Percentiles rank a stretch among this genome's conserved stretches.
Conservation (phyloP, 805 yeast species). For the Barnettozyma salicaria region DNA sequence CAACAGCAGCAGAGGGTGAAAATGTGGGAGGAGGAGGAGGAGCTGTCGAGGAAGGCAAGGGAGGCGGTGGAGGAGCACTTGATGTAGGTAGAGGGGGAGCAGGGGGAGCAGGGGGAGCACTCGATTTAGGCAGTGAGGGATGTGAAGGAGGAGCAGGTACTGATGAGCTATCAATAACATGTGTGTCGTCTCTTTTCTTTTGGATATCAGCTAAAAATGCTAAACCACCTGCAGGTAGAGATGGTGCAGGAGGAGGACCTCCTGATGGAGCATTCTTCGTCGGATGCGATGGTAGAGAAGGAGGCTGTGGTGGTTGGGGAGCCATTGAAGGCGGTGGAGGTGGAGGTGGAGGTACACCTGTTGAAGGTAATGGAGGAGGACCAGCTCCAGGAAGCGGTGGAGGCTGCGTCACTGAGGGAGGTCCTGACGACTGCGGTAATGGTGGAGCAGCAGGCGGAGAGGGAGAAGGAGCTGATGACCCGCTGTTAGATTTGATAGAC, state of each 20-base stretch:
- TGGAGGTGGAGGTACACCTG: slow-evolving; percentile 23
- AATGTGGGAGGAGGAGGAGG: slow-evolving; percentile 19
- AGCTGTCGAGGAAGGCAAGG: no score
- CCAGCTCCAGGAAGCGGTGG: slow-evolving; percentile 21
- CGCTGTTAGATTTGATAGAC: slow-evolving; percentile 12
- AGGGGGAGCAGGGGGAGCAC: slow-evolving; percentile 17
- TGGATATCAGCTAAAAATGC: slow-evolving; percentile 58
- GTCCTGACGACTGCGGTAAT: slow-evolving; percentile 23
- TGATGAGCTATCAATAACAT: slow-evolving; percentile 45
- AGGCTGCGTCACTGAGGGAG: slow-evolving; percentile 11
- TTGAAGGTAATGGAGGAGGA: slow-evolving; percentile 19
- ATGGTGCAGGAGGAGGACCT: slow-evolving; percentile 12
- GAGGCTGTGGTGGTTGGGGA: slow-evolving; percentile 25
- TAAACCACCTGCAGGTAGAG: slow-evolving; percentile 26
- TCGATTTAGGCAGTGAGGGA: slow-evolving; percentile 15
- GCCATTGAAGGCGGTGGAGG: slow-evolving; percentile 27
- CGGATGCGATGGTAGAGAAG: slow-evolving; percentile 9
- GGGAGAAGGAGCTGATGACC: slow-evolving; percentile 12
- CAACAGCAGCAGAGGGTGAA: slow-evolving; percentile 13
- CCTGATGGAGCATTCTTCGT: slow-evolving; percentile 1
- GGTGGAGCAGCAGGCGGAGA: slow-evolving; percentile 29
- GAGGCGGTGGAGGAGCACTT: no score
- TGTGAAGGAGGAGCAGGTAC: no score
- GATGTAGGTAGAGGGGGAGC: slow-evolving; percentile 20
- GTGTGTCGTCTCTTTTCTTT: slow-evolving; percentile 44